phyloP scores from a whole-genome alignment of 192 early-diverging fungal genomes.

The Coemansia biformis region DNA sequence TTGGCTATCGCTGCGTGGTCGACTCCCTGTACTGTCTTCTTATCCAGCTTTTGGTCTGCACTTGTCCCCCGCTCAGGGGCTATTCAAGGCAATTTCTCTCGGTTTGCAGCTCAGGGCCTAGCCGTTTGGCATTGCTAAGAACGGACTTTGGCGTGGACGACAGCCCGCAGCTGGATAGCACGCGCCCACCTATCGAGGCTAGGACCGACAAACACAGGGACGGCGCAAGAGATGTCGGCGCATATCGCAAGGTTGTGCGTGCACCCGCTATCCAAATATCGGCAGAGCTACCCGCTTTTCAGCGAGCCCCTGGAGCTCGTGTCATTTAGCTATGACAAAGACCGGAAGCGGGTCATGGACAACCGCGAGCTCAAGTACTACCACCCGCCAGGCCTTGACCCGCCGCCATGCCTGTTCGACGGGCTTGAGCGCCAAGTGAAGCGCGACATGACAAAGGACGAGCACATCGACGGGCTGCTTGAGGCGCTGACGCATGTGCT shows the following conservation, averaged over 20 bases:
- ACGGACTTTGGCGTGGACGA: too few relatives aligned
- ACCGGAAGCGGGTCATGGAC: conserved; percentile 58
- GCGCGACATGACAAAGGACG: conserved; percentile 56
- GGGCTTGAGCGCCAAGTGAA: conserved; percentile 67
- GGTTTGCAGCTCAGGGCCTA: too few relatives aligned
- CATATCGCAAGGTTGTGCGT: conserved; percentile 7
- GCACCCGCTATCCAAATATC: conserved; percentile 40
- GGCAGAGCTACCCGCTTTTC: conserved; percentile 43
- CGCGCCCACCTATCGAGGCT: too few relatives aligned
- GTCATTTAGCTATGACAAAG: conserved; percentile 60
- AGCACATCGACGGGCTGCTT: conserved; percentile 80
- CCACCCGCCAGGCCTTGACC: conserved; percentile 8
- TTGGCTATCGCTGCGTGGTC: too few relatives aligned
- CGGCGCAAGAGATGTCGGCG: conserved; percentile 6
- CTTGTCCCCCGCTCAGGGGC: too few relatives aligned
- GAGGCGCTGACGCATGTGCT: conserved; percentile 51
- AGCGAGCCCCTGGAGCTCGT: conserved; percentile 61
- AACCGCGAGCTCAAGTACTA: conserved; percentile 41
- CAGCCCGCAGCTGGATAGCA: too few relatives aligned
- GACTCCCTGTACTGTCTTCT: too few relatives aligned
- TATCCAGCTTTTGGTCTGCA: too few relatives aligned
- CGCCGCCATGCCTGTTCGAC: conserved; percentile 52
- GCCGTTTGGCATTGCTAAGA: too few relatives aligned
- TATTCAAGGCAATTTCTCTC: too few relatives aligned
- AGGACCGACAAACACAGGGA: too few relatives aligned